Evolutionary conservation across 2,329 filamentous ascomycete genomes (phyloP).

Genomic region (Cadophora gregata): DNA sequence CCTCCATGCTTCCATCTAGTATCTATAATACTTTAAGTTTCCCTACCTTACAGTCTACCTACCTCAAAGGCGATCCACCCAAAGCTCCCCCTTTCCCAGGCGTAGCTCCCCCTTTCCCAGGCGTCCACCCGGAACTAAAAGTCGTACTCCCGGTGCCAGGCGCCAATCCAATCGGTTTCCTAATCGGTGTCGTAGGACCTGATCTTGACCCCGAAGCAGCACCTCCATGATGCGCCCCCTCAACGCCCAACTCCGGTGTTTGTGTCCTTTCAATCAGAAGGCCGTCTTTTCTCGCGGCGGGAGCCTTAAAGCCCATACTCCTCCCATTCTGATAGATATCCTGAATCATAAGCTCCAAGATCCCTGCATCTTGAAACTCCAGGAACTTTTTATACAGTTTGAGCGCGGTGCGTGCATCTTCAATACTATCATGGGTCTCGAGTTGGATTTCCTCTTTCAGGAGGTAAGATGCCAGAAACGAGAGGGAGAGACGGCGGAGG

Average conservation of each 20-base stretch:
- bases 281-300: slow-evolving; percentile 53
- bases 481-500: slow-evolving; percentile 85
- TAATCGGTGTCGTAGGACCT: slow-evolving; percentile 56
- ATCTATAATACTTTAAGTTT: neutral
- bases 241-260: slow-evolving; percentile 57
- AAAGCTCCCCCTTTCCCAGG: slow-evolving; percentile 50
- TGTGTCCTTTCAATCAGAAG: slow-evolving; percentile 54
- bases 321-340: slow-evolving; percentile 78
- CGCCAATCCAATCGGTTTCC: slow-evolving; percentile 47
- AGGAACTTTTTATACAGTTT: slow-evolving; percentile 88
- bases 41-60: neutral
- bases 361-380: slow-evolving; percentile 85
- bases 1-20: neutral
- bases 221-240: slow-evolving; percentile 29
- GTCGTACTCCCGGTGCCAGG: slow-evolving; percentile 43
- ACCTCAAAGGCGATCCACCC: slow-evolving; percentile 38
- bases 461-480: slow-evolving; percentile 89
- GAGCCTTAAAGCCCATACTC: slow-evolving; percentile 63
- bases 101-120: slow-evolving; percentile 51
- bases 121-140: slow-evolving; percentile 53
- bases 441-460: slow-evolving; percentile 94
- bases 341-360: slow-evolving; percentile 81
- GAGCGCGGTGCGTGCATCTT: slow-evolving; percentile 90
- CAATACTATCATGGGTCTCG: slow-evolving; percentile 91
- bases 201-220: slow-evolving; percentile 10